A percentile compares a stretch with the other conserved stretches of the same genome.
Conservation (phyloP, 495 filamentous ascomycete species). For the Daldinia concentrica region DNA sequence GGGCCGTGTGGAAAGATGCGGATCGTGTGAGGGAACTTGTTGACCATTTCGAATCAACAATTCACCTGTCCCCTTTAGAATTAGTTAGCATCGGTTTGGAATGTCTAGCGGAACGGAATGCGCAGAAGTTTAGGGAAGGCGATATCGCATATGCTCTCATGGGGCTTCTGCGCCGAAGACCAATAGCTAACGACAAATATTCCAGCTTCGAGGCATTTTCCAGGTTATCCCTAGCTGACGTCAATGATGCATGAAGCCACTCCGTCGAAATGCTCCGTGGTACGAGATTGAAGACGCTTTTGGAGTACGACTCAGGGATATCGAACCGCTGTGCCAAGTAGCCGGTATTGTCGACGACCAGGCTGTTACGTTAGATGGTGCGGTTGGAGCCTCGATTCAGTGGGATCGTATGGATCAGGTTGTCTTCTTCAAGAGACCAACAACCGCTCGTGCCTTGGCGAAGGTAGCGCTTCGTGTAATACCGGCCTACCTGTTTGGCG, state of each 20-base stretch:
- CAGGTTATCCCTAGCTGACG: background rate
- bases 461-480: background rate
- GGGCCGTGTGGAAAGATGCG: background rate
- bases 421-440: background rate
- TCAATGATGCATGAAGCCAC: background rate
- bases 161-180: background rate
- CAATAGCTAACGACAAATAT: background rate
- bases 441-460: background rate
- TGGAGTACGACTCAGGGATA: background rate
- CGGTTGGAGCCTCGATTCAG: background rate
- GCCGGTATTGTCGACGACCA: background rate
- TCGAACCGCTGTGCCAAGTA: background rate
- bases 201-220: background rate
- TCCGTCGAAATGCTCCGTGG: background rate
- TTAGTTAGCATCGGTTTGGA: background rate
- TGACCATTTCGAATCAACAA: constrained; percentile 1
- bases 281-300: background rate
- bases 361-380: background rate
- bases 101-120: background rate
- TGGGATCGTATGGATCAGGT: background rate
- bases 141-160: constrained; percentile 1
- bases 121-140: background rate
- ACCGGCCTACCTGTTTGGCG: background rate
- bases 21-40: background rate
- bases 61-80: background rate